Conservation (phyloP, 2,329 filamentous ascomycete species). For the Pseudogymnoascus sp. region DNA sequence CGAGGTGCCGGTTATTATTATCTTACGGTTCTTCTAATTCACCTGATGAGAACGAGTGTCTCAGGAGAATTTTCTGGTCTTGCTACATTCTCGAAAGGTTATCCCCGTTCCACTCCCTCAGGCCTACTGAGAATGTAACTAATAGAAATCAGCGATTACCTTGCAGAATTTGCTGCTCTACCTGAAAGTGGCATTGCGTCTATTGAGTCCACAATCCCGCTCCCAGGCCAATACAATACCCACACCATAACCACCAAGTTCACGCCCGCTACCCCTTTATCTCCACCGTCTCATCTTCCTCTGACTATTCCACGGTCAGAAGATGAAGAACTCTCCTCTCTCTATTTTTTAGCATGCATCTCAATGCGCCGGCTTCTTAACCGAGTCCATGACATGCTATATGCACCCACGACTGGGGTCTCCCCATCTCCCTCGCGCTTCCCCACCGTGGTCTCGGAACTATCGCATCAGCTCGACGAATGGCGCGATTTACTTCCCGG, state of each 20-base stretch:
- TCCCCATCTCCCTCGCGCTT: constrained; percentile 38
- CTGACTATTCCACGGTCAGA: constrained; percentile 10
- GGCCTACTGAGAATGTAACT: not conserved
- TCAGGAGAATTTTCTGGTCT: constrained; percentile 46
- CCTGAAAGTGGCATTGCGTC: constrained; percentile 43
- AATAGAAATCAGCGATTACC: constrained; percentile 36
- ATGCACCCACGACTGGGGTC: constrained; percentile 38
- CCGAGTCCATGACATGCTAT: constrained; percentile 41
- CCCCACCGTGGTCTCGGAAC: constrained; percentile 40
- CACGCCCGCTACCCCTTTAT: not conserved
- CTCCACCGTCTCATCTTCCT: not conserved
- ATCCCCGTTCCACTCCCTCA: not conserved
- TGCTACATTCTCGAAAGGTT: constrained; percentile 47
- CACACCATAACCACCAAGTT: constrained; percentile 31
- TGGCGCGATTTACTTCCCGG: constrained; percentile 41
- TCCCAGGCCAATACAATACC: constrained; percentile 41
- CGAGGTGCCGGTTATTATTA: constrained; percentile 42
- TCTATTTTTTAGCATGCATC: constrained; percentile 47
- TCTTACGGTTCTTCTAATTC: constrained; percentile 34
- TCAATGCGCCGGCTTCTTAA: constrained; percentile 43
- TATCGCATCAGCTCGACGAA: constrained; percentile 41
- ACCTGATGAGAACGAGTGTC: constrained; percentile 38
- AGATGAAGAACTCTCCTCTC: constrained; percentile 39
- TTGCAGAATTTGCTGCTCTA: constrained; percentile 43
- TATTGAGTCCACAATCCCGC: constrained; percentile 42